Conservation (phyloP, 140 eudicot genomes). For the Oenanthe javanica region DNA sequence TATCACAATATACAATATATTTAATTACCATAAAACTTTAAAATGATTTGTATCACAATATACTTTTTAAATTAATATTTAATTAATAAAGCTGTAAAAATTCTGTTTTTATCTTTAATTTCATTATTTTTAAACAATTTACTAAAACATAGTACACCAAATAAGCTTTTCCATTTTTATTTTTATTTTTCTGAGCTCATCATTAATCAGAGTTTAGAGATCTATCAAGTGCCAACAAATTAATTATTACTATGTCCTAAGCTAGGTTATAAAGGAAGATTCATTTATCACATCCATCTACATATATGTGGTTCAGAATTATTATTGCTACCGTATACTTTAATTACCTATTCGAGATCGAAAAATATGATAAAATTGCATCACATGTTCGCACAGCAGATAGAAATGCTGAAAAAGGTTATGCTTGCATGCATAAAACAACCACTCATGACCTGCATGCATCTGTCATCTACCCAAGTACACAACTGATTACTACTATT, state of each 20-base stretch:
- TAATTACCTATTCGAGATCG: not conserved
- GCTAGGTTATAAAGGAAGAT: not conserved
- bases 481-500: constrained; percentile 3
- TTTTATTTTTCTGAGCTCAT: no score
- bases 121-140: no score
- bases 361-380: not conserved
- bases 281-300: not conserved
- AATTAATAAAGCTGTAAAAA: no score
- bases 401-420: not conserved
- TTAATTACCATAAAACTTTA: no score
- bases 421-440: constrained; percentile 16
- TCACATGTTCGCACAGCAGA: constrained; percentile 1
- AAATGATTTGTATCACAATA: no score
- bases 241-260: not conserved
- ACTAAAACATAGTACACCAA: no score
- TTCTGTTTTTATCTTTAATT: no score
- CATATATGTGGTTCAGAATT: not conserved
- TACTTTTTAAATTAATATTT: no score
- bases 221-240: no score
- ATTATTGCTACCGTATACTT: not conserved
- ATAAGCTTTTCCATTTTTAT: no score
- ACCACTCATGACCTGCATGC: constrained; percentile 16
- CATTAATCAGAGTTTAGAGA: no score
- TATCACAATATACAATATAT: no score
- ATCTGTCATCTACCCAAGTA: constrained; percentile 2